Evolutionary conservation across 2,329 filamentous ascomycete species (phyloP), one percentile per base, ranked within the genome.

Genomic region (Colletotrichum musae): DNA sequence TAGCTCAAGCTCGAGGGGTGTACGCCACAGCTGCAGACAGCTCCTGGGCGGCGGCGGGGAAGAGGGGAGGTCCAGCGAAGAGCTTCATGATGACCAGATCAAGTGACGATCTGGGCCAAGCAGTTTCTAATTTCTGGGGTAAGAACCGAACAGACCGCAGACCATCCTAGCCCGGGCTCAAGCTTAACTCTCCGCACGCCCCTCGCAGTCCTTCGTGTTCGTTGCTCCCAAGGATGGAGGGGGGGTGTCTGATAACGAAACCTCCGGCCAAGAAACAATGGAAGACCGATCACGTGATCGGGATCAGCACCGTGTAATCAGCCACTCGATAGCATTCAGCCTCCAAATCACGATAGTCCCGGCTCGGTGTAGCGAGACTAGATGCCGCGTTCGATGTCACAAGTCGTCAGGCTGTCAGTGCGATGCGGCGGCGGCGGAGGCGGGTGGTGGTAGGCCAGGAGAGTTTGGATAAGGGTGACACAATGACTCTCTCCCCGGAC

Each of bases 101-200:
- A 54, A 62, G 39, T 62, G 59, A 62, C 24, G 48, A 45, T 45
- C 39, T 21, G 15, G 59, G 32, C 9, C 32, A 21, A 32, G 48
- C 50, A 54, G 53, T 62, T 61, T 24, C 59, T 47, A 54, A 45
- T 62, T 61, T 24, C 59, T 47, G 59, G 59, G 59, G 59, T 62
- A 54, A 47, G 43, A n/a, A 26, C 32, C 15, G 41, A 43, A 45
- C 43, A 50, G 59, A 50, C 50, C 53, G 53, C 24, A 43, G 53
- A 62, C 12, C 36, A 39, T 21, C 21, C 39, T 6, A 36, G 50
- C 10, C 24, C 48, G 59, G 39, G 45, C 26, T 45, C 32, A 36
- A 36, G 32, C 32, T 36, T 36, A 48, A n/a, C 32, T 61, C 58
- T 61, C 58, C 58, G 48, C 58, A 58, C 39, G 16, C 58, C 26